Base-by-base conservation (phyloP, 2,329 filamentous ascomycete species). In the Chaetomiaceae sp. region DNA sequence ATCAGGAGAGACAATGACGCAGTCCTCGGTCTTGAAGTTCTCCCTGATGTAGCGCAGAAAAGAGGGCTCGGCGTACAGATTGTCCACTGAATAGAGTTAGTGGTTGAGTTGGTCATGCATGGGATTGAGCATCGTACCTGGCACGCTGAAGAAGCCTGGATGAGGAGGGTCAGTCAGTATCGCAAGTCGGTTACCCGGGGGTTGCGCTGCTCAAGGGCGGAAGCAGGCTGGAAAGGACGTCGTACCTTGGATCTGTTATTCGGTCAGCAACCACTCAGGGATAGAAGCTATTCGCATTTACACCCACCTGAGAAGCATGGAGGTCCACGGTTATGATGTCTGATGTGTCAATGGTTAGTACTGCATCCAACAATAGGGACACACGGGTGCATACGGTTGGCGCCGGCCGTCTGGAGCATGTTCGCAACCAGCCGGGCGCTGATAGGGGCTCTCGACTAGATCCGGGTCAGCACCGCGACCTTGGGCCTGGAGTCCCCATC, bases 381-480 rank as follows among this genome's bases (percentile, higher is more conserved):
- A 19, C 11, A 19, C 4, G 14, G 9, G 12, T 50, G 22, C 56
- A 47, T 84, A 68, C 91, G 88, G 69, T 91, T 91, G 72, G 90
- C 95, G 53, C 92, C 92, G 39, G 91, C 91, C 2, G 91, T 95
- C 71, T 95, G 90, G 52, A 97, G 80, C 91, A 97, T 96, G 73
- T 97, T 96, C 54, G 92, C 92, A 74, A 96, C 95, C 51, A 97
- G 79, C 71, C 94, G 95, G 20, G 92, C 92, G 38, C 89, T 95
- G 70, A 97, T 99, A 37, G 94, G 92, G n/a, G 94, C 92, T 61
- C 92, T 85, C 51, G 88, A 94, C 77, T 89, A 88, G 9, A 52
- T 25, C 40, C 29, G 43, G 45, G 57, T 57, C 27, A 56, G 49
- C 45, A 15, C 20, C n/a, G 38, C 7, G 15, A 23, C 23, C 3